Evolutionary conservation across 257 asterid species (phyloP).

Genomic region (Nicotiana sylvestris): DNA sequence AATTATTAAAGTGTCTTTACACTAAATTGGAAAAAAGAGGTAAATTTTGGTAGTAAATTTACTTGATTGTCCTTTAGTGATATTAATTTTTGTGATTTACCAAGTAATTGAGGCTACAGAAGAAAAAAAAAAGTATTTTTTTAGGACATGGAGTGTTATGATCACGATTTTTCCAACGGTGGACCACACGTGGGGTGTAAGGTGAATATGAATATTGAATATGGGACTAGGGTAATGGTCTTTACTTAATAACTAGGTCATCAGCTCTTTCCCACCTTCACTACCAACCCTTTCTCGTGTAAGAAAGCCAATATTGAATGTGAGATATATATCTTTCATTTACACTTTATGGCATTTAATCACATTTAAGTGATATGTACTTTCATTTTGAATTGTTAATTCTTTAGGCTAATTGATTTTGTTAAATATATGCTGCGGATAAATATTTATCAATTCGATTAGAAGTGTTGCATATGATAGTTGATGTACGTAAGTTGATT

Average conservation of each 20-base stretch:
- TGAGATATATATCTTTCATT: too few species aligned
- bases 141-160: constrained; percentile 21
- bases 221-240: constrained; percentile 21
- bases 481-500: too few species aligned
- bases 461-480: too few species aligned
- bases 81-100: background rate
- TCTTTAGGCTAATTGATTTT: too few species aligned
- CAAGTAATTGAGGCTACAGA: too few species aligned
- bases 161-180: constrained; percentile 22
- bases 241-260: constrained; percentile 55
- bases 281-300: constrained; percentile 11
- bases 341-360: too few species aligned
- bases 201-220: constrained; percentile 27
- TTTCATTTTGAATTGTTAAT: too few species aligned
- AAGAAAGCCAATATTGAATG: background rate
- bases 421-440: too few species aligned
- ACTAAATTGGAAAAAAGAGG: background rate
- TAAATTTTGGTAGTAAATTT: background rate
- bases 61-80: background rate
- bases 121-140: background rate
- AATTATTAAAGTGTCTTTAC: constrained; percentile 10
- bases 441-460: too few species aligned
- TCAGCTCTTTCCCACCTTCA: background rate
- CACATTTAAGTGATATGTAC: too few species aligned
- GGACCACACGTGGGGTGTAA: constrained; percentile 56